Conservation (phyloP, 441 rosid species). For the Adansonia rubrostipa region DNA sequence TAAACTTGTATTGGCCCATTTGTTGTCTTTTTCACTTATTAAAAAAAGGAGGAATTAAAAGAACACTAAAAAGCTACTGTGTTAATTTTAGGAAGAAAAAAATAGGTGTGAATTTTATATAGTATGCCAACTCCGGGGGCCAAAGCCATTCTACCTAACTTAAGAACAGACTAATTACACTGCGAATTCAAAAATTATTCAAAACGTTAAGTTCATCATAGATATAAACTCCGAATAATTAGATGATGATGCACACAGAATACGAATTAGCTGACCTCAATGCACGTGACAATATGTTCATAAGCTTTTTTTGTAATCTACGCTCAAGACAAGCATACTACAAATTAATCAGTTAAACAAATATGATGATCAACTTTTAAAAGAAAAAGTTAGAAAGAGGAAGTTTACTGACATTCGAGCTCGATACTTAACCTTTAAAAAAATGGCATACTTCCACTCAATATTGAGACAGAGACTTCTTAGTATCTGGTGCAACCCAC, state of each 20-base stretch:
- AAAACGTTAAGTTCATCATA: neutral
- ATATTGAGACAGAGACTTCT: constrained; percentile 78
- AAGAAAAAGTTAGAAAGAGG: constrained; percentile 11
- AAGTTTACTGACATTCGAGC: constrained; percentile 64
- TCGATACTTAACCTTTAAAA: constrained; percentile 82
- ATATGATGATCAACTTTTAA: constrained; percentile 5
- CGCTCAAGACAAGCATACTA: neutral
- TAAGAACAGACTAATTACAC: neutral
- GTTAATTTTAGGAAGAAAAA: neutral
- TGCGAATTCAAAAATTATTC: neutral
- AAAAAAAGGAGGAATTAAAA: neutral
- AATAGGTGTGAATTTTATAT: neutral
- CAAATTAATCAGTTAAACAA: constrained; percentile 6
- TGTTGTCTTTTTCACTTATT: neutral
- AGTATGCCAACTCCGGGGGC: neutral
- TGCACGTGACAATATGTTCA: neutral
- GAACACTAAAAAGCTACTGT: neutral
- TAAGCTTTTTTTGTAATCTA: neutral
- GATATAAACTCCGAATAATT: neutral
- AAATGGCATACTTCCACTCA: constrained; percentile 83
- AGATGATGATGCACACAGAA: neutral
- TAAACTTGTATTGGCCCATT: neutral
- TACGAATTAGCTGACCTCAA: constrained; percentile 4
- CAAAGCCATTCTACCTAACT: neutral
- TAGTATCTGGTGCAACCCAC: constrained; percentile 58